Base-by-base conservation (phyloP, 106 monocot species). In the Dioscorea alata region DNA sequence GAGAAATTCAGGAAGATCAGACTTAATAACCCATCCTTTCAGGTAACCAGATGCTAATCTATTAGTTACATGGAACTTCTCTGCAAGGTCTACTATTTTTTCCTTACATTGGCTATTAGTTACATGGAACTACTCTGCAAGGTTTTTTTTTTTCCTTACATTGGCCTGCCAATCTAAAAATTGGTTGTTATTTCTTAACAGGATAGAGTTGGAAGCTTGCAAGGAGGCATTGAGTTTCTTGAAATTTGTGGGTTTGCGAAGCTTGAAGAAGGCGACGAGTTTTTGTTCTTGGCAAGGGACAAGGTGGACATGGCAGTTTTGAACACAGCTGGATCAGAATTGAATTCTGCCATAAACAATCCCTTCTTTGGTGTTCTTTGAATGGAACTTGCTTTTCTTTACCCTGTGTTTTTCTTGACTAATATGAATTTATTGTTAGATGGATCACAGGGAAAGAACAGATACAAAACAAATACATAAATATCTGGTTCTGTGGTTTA, bases 351-450 rank as follows among this genome's bases (percentile, higher is more conserved):
- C 57, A 87, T 92, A 57, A 34, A 82, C 51, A 99, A 99, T 56
- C 97, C 97, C n/a, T 99, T 87, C 75, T 99, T 99, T 49, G 97
- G 97, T 33, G 82, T 92, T 70, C 89, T 99, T 32, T 97, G 73
- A 90, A 33, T 25, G 15, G 54, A 42, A 42, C 42, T 42, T 42
- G 6, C 42, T 42, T 42, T 42, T 10, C 10, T 42, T 42, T 10
- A 8, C 10, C 10, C 42, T 42, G 10, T 42, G 42, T 42, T 42
- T 42, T 6, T 0, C 42, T 42, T 42, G 42, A 42, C 42, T 42
- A 28, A 42, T 42, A 42, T 42, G 42, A 42, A 42, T 42, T 42
- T 42, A 42, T 3, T 42, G 42, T 3, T 42, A 3, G 28, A 42
- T 42, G 42, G 42, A 42, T 2, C 42, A 42, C 10, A 42, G 6